Evolutionary conservation across 345 rosid genomes (phyloP), one percentile per base, ranked within the genome.

Genomic region (Eucalyptus pauciflora): DNA sequence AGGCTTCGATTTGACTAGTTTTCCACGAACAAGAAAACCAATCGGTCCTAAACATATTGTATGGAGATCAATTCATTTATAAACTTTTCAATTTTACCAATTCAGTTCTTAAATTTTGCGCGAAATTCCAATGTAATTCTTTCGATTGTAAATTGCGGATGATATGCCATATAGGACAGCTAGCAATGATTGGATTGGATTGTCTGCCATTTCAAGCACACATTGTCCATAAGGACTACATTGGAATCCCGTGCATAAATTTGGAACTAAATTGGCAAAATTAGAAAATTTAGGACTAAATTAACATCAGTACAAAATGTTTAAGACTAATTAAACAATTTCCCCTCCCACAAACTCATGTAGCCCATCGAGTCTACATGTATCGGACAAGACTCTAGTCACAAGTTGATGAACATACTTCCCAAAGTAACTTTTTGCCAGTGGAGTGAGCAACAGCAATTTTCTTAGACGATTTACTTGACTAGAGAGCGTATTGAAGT

Each of bases 261-360:
- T 67, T 67, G 22, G 3, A 8, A 67, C 11, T 67, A 16, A 67
- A 67, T 67, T 15, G 3, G 6, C 22, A 67, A 67, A 29, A 62
- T 14, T 7, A 5, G 8, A 62, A 62, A 62, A 0, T 62, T 62
- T 29, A 29, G 4, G 8, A 62, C 5, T 62, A 62, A 62, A 62
- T 13, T 62, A 7, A 13, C 33, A 12, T 29, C 2, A 33, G 0
- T 31, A 31, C 2, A 13, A 67, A n/a, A 16, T 8, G 18, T 31
- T 67, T 67, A 31, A 16, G 2, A 67, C 3, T 67, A 10, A 67
- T 8, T 31, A 4, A 5, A 67, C 41, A 31, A 67, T 67, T 67
- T 67, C 4, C 6, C 79, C 22, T 31, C 18, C 43, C 79, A 67
- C 43, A 31, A 31, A 31, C 22, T 67, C 79, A 16, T 31, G 45